Conservation (phyloP, 2,329 filamentous ascomycete genomes). For the Triangularia verruculosa region DNA sequence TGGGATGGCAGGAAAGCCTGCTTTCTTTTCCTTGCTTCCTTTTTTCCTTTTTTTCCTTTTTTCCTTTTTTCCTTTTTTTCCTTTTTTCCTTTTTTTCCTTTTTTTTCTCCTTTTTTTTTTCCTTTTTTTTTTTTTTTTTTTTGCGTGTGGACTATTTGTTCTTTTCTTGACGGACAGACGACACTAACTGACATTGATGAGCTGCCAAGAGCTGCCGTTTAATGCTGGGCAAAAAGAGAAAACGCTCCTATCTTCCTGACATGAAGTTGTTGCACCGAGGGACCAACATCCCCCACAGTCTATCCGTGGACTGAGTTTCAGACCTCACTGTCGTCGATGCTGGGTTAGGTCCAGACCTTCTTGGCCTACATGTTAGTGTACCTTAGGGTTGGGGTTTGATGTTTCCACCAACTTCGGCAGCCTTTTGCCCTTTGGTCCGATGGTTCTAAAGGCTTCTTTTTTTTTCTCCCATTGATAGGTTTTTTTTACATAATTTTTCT, state of each 20-base stretch:
- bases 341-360: no score
- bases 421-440: no score
- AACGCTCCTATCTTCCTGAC: not conserved
- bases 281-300: no score
- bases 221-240: no score
- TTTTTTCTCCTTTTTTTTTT: not conserved
- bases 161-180: not conserved
- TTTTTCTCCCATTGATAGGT: no score
- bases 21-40: not conserved
- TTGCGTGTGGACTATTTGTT: not conserved
- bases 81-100: not conserved
- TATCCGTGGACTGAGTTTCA: no score
- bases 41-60: not conserved
- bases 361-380: not conserved
- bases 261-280: no score
- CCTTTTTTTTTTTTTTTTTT: not conserved
- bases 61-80: not conserved
- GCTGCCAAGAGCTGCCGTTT: no score
- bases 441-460: not conserved
- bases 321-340: no score
- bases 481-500: not conserved
- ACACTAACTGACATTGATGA: not conserved
- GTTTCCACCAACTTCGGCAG: not conserved
- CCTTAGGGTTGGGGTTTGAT: not conserved
- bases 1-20: not conserved